Percentiles rank a stretch among this genome's conserved stretches.
Conservation (phyloP, 768 basidiomycete genomes). For the Lactifluus subvellereus region DNA sequence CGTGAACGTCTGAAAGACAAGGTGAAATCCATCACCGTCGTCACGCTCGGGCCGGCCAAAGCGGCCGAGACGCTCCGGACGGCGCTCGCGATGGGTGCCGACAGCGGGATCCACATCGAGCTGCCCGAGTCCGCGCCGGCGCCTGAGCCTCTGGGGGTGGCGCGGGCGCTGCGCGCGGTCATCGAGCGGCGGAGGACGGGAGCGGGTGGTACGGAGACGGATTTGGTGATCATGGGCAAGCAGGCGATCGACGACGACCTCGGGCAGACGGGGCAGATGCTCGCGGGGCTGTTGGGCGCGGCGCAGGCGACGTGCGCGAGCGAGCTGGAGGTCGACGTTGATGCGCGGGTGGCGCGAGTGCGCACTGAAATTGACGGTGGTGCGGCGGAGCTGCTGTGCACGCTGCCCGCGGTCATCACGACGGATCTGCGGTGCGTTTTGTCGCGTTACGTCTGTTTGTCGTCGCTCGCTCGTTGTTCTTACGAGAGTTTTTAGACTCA, state of each 20-base stretch:
- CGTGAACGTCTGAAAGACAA: constrained; percentile 74
- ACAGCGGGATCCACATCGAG: constrained; percentile 88
- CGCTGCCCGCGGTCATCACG: constrained; percentile 80
- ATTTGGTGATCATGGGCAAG: constrained; percentile 93
- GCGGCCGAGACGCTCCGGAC: constrained; percentile 87
- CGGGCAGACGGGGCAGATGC: constrained; percentile 95
- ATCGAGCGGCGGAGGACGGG: constrained; percentile 52
- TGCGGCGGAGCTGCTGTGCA: constrained; percentile 71
- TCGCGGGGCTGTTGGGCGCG: constrained; percentile 89
- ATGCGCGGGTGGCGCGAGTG: constrained; percentile 59
- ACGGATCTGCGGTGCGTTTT: constrained; percentile 80
- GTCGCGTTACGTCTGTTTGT: no score
- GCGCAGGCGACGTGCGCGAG: constrained; percentile 94
- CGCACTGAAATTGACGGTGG: constrained; percentile 95
- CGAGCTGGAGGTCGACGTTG: constrained; percentile 67
- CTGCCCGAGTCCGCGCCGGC: constrained; percentile 62
- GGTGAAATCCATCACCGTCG: constrained; percentile 82
- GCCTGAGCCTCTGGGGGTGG: constrained; percentile 89
- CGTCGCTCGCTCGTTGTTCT: not conserved
- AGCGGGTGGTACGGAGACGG: constrained; percentile 38
- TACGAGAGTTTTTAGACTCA: constrained; percentile 45
- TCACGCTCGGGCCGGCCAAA: constrained; percentile 94
- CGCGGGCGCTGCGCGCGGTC: constrained; percentile 74
- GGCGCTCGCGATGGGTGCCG: constrained; percentile 97
- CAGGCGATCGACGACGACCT: constrained; percentile 98